Percentiles rank a stretch among this genome's conserved stretches.
Evolutionary conservation across 768 basidiomycete genomes (phyloP).

Genomic region (Hericium coralloides): DNA sequence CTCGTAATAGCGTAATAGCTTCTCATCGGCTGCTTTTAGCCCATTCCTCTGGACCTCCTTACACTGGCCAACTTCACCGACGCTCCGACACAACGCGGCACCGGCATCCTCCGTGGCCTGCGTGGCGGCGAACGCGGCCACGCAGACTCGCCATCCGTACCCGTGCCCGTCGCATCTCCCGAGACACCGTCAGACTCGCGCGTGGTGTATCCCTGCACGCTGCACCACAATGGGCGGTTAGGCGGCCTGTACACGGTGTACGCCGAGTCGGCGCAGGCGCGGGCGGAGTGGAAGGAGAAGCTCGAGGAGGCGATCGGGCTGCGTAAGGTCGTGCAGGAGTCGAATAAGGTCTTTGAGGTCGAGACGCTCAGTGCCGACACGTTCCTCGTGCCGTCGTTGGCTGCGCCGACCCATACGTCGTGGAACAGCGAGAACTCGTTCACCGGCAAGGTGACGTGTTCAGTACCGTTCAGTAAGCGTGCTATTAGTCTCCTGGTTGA

Average conservation of each 20-base stretch:
- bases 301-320: slow-evolving; percentile 82
- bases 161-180: slow-evolving; percentile 24
- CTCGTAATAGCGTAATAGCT: slow-evolving; percentile 1
- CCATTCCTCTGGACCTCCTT: slow-evolving; percentile 87
- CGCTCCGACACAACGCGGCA: slow-evolving; percentile 62
- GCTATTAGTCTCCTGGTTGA: slow-evolving; percentile 5
- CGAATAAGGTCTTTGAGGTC: slow-evolving; percentile 91
- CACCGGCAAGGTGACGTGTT: slow-evolving; percentile 86
- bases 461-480: slow-evolving; percentile 79
- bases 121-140: slow-evolving; percentile 27
- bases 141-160: slow-evolving; percentile 16
- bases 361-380: slow-evolving; percentile 85
- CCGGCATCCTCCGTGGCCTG: slow-evolving; percentile 62
- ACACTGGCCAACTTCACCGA: slow-evolving; percentile 81
- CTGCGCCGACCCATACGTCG: slow-evolving; percentile 31
- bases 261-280: slow-evolving; percentile 67
- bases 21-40: slow-evolving; percentile 33
- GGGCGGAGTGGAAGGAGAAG: slow-evolving; percentile 85
- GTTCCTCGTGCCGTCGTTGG: slow-evolving; percentile 66
- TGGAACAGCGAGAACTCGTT: slow-evolving; percentile 66
- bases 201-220: slow-evolving; percentile 77
- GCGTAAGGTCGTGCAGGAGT: slow-evolving; percentile 82
- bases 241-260: slow-evolving; percentile 85
- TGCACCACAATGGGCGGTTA: slow-evolving; percentile 81
- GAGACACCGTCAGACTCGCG: slow-evolving; percentile 53